Evolutionary conservation across 768 basidiomycete species (phyloP).

Genomic region (Serendipita sp.): DNA sequence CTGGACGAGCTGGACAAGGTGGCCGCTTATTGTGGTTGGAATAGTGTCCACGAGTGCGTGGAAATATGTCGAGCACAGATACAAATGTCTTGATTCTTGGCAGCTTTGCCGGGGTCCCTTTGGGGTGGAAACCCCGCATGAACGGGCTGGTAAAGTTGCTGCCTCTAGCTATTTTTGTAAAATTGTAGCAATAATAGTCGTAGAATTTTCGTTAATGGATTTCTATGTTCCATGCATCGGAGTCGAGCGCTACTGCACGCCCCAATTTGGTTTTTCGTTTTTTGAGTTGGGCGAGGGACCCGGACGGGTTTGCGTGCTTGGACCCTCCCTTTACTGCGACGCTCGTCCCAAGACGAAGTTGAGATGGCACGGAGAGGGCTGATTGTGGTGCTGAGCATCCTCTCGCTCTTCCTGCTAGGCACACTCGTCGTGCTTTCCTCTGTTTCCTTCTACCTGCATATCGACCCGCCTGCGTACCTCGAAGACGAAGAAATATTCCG

Average conservation of each 20-base stretch:
- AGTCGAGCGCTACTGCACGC: too few relatives aligned
- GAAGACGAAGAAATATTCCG: conserved; percentile 49
- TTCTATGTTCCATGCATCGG: too few relatives aligned
- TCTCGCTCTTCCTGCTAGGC: conserved; percentile 69
- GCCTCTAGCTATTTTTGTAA: background rate
- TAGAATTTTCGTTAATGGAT: too few relatives aligned
- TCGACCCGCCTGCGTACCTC: conserved; percentile 64
- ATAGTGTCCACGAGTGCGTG: conserved; percentile 36
- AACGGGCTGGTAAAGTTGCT: background rate
- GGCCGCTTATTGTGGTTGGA: conserved; percentile 38
- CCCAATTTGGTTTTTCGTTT: too few relatives aligned
- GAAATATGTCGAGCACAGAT: conserved; percentile 31
- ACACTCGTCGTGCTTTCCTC: conserved; percentile 87
- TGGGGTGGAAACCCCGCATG: background rate
- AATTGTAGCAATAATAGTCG: background rate
- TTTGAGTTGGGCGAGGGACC: too few relatives aligned
- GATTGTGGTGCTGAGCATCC: conserved; percentile 33
- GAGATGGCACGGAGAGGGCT: conserved; percentile 32
- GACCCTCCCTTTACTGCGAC: conserved; percentile 13
- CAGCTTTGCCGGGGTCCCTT: too few relatives aligned
- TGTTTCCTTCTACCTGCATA: conserved; percentile 76
- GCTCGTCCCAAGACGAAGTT: background rate
- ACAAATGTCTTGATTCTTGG: background rate
- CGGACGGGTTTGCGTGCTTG: conserved; percentile 14
- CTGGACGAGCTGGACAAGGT: conserved; percentile 32